A percentile compares a stretch with the other conserved stretches of the same genome.
Conservation (phyloP, 2,329 filamentous ascomycete species). For the Claviceps africana region DNA sequence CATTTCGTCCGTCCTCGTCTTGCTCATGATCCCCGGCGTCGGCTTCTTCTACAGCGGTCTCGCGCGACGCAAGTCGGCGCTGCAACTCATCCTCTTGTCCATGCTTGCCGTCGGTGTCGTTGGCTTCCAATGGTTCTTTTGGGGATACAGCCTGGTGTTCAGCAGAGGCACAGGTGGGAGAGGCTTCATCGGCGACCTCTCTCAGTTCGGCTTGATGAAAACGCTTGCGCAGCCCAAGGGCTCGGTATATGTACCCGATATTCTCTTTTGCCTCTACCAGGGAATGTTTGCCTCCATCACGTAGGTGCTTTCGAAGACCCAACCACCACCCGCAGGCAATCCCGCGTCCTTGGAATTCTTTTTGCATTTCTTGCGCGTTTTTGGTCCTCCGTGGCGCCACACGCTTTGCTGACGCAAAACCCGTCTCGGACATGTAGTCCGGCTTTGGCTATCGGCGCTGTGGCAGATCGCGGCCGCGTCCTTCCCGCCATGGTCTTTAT, state of each 20-base stretch:
- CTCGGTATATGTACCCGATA: slow-evolving; percentile 57
- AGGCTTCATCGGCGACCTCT: slow-evolving; percentile 63
- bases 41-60: slow-evolving; percentile 92
- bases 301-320: slow-evolving; percentile 37
- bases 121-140: slow-evolving; percentile 91
- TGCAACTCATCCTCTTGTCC: slow-evolving; percentile 74
- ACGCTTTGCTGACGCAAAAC: neutral
- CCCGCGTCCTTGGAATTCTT: too few species aligned
- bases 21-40: slow-evolving; percentile 88
- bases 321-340: neutral
- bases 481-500: slow-evolving; percentile 51
- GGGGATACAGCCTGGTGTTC: slow-evolving; percentile 80
- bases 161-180: slow-evolving; percentile 56
- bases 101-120: slow-evolving; percentile 69
- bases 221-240: slow-evolving; percentile 66
- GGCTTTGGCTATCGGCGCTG: slow-evolving; percentile 45
- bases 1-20: slow-evolving; percentile 60
- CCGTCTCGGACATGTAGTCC: slow-evolving; percentile 21
- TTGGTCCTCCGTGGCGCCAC: too few species aligned
- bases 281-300: slow-evolving; percentile 85
- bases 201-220: slow-evolving; percentile 69
- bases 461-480: slow-evolving; percentile 47
- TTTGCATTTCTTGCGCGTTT: too few species aligned
- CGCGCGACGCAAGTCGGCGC: slow-evolving; percentile 74
- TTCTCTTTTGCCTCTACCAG: slow-evolving; percentile 75